phyloP scores from a whole-genome alignment of 495 filamentous ascomycete genomes.

The Podospora tetraspora region DNA sequence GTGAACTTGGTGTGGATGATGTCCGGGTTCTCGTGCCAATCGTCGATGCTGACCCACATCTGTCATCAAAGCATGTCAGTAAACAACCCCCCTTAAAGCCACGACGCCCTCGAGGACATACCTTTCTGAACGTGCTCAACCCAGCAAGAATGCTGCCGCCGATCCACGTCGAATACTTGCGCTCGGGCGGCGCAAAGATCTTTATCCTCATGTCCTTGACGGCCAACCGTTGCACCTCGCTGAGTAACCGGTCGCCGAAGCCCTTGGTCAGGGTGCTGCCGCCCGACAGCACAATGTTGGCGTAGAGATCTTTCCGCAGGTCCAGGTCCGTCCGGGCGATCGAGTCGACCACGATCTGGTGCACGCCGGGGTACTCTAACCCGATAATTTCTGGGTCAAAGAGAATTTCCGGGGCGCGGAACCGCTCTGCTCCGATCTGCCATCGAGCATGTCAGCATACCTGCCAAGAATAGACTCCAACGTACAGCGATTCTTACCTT shows the following conservation, averaged over 20 bases:
- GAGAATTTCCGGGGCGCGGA: conserved; percentile 93
- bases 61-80: conserved; percentile 31
- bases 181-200: conserved; percentile 94
- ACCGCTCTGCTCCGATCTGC: conserved; percentile 82
- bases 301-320: conserved; percentile 86
- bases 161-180: conserved; percentile 98
- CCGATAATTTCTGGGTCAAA: conserved; percentile 97
- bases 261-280: conserved; percentile 82
- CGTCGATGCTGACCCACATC: conserved; percentile 99
- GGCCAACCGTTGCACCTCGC: conserved; percentile 85
- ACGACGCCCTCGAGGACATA: conserved; percentile 35
- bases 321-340: conserved; percentile 98
- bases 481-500: conserved; percentile 52
- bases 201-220: conserved; percentile 99
- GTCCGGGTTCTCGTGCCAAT: conserved; percentile 99
- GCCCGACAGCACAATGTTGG: conserved; percentile 94
- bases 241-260: conserved; percentile 89
- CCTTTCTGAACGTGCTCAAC: conserved; percentile 97
- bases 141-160: conserved; percentile 96
- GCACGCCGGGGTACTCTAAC: conserved; percentile 93
- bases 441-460: conserved; percentile 12
- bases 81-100: neutral
- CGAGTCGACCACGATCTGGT: conserved; percentile 94
- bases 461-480: neutral
- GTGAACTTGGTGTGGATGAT: conserved; percentile 97